Evolutionary conservation across 1,284 basidiomycete genomes (phyloP).

Genomic region (Chondrostereum purpureum): DNA sequence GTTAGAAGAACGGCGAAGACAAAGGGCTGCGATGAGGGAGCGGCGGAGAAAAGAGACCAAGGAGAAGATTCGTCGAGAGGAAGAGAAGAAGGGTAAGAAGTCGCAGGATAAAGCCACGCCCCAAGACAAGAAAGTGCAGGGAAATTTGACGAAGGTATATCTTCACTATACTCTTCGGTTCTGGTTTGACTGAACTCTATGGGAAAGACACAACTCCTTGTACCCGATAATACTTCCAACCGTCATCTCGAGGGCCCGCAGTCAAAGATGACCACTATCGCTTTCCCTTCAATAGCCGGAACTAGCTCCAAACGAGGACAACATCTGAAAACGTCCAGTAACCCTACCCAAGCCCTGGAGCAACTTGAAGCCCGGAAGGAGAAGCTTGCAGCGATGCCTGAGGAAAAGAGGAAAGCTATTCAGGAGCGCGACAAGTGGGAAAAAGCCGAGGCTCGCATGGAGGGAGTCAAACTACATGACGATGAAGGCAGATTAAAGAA

Average conservation of each 20-base stretch:
- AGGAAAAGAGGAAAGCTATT: slow-evolving; percentile 71
- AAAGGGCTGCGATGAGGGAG: slow-evolving; percentile 78
- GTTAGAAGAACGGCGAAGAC: slow-evolving; percentile 69
- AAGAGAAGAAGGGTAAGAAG: slow-evolving; percentile 41
- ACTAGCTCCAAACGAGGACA: slow-evolving; percentile 44
- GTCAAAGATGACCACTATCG: slow-evolving; percentile 50
- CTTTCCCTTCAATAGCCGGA: slow-evolving; percentile 62
- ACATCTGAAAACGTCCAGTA: slow-evolving; percentile 61
- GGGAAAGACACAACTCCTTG: slow-evolving; percentile 77
- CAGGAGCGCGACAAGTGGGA: slow-evolving; percentile 82
- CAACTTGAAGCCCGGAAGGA: slow-evolving; percentile 72
- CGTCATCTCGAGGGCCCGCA: slow-evolving; percentile 29
- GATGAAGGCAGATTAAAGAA: slow-evolving; percentile 81
- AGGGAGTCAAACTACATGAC: slow-evolving; percentile 84
- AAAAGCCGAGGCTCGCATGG: slow-evolving; percentile 78
- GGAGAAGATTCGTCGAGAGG: slow-evolving; percentile 66
- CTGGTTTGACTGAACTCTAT: slow-evolving; percentile 7
- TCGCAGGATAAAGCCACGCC: slow-evolving; percentile 43
- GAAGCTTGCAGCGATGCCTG: slow-evolving; percentile 65
- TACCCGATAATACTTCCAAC: slow-evolving; percentile 40
- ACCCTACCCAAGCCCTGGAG: slow-evolving; percentile 78
- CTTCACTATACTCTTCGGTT: background rate
- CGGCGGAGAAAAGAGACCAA: slow-evolving; percentile 76
- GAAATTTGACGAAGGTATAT: slow-evolving; percentile 46
- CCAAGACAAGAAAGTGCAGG: slow-evolving; percentile 36